Evolutionary conservation across 345 rosid species (phyloP), one percentile per base, ranked within the genome.

Genomic region (Jatropha curcas): DNA sequence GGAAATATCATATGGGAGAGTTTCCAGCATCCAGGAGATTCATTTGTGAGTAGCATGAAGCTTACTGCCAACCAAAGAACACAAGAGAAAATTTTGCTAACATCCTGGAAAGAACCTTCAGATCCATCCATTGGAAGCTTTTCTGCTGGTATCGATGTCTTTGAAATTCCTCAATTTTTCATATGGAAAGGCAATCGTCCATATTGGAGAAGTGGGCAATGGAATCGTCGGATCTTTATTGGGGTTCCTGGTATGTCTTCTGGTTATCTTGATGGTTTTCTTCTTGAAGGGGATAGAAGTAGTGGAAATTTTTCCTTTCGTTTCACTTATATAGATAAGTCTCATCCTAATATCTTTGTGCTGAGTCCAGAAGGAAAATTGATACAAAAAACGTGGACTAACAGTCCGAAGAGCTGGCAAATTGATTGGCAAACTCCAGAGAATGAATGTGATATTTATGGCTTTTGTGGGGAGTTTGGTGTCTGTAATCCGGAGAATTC

Each of bases 71-170:
- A 77, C 28, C 28, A 14, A 17, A 77, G 50, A 70, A 79, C 87
- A 2, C 76, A 84, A 2, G 60, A 77, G 69, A 81, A 57, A 22
- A 48, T 22, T 30, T 46, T 12, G 74, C 33, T 88, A n/a, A 79
- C 77, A 51, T 88, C 90, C 22, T 89, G 90, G 90, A 86, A 45
- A 82, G 78, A 71, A 65, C 43, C 66, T 58, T 77, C 77, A 37
- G 94, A 90, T 84, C 94, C 90, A 68, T 80, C 90, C 12, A 55
- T 59, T 8, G 90, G 91, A 46, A 68, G 67, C 27, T 90, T 83
- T 33, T 74, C 89, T 6, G 14, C 11, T 14, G 85, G 87, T 27
- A 64, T 86, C 24, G 71, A 68, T 12, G 57, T 80, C 60, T 43
- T 6, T 17, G 55, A 51, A 17, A 64, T 80, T 45, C 88, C 88